Base-by-base conservation (phyloP, 2,329 filamentous ascomycete genomes). In the Hirsutella minnesotensis region DNA sequence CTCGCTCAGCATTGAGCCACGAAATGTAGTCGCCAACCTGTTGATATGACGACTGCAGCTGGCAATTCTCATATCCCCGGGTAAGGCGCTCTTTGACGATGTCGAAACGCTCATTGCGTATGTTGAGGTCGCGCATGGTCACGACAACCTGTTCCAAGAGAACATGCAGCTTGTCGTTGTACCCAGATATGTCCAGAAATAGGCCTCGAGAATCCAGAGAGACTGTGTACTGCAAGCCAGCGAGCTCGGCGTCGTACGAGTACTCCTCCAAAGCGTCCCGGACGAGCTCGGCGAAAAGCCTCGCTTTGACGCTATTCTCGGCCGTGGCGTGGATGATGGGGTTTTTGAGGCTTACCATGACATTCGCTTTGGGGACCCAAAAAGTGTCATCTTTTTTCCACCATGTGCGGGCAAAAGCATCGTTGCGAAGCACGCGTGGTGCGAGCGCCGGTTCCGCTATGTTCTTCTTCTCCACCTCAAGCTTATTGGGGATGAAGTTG, bases 351-450 rank as follows among this genome's bases (percentile, higher is more conserved):
- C 81, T 86, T 49, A 95, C 77, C 50, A 88, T 77, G 16, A 96
- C 69, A 46, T 88, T 92, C 3, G 86, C 92, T 61, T 94, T 95
- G 9, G 92, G 92, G 9, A 96, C 92, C 89, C 90, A 96, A 63
- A 96, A 98, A 0, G 82, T 88, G 53, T 98, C 92, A 55, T 98
- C 92, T 65, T 96, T 96, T 70, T 98, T 98, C 70, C 81, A 95
- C 92, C 92, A 98, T 3, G 86, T 83, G 24, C 89, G 80, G 1
- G 86, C 80, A 29, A 79, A 68, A 5, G 81, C 72, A 51, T 95
- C 90, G 53, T 94, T 88, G 51, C 89, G 81, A 48, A 98, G 82
- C 20, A 98, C 70, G 47, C 81, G 83, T 0, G 92, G 92, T 1
- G 79, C 71, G 43, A 83, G 73, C 0, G 81, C 69, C 2, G 88